phyloP scores from a whole-genome alignment of 2,329 filamentous ascomycete species.

The Acrocalymma vagum region DNA sequence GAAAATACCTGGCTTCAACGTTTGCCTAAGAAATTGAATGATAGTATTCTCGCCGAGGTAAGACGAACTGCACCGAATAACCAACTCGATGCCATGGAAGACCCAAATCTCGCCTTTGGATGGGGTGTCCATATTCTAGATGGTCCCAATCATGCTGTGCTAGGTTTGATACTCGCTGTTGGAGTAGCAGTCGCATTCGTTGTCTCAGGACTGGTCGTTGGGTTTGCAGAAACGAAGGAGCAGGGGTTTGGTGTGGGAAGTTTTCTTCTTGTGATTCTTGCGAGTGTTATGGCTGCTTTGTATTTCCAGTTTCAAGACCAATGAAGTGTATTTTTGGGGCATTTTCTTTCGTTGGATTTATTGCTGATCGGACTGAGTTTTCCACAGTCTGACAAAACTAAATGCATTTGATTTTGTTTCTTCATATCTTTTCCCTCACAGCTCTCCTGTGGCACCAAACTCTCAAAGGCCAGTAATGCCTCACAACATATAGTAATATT shows the following conservation, averaged over 20 bases:
- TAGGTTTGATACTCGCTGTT: conserved; percentile 3
- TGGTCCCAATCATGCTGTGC: conserved; percentile 14
- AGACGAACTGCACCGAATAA: not conserved
- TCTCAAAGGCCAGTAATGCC: no score
- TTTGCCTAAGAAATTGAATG: conserved; percentile 13
- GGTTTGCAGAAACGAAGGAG: conserved; percentile 15
- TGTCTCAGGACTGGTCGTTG: conserved; percentile 9
- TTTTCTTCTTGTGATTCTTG: conserved; percentile 10
- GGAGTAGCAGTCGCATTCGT: conserved; percentile 11
- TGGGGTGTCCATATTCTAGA: conserved; percentile 15
- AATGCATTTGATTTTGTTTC: no score
- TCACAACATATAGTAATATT: no score
- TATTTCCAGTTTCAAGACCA: conserved; percentile 9
- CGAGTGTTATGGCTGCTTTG: conserved; percentile 8
- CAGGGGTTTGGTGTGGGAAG: conserved; percentile 13
- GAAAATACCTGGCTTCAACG: conserved; percentile 9
- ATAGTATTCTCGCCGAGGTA: conserved; percentile 4
- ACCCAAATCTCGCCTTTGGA: conserved; percentile 9
- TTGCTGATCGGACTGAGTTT: no score
- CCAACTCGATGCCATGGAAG: not conserved
- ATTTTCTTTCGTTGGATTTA: no score
- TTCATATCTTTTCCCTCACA: no score
- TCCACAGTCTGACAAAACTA: no score
- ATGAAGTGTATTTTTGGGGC: no score
- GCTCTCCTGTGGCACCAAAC: no score